These are phyloP conservation scores for Golubevia pallescens DNA, from an alignment of 1,284 basidiomycete species.

Conservation along the genomic window DNA sequence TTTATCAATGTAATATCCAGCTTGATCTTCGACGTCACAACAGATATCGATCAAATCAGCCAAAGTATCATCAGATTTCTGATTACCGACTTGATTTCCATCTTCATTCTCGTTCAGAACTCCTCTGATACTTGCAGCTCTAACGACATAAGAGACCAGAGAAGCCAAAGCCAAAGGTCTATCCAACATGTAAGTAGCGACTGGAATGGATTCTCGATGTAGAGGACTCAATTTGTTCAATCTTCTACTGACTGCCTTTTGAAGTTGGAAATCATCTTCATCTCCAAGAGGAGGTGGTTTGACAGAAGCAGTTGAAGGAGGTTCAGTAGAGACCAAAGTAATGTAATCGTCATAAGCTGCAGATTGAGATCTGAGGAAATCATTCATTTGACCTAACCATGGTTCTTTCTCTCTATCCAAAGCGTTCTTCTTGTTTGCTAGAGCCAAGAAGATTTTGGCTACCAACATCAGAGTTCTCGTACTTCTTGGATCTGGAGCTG, in stretches of 20 bases:
- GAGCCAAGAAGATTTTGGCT: slow-evolving; percentile 39
- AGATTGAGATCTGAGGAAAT: slow-evolving; percentile 31
- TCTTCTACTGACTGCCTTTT: slow-evolving; percentile 18
- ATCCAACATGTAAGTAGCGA: slow-evolving; percentile 35
- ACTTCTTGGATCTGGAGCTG: slow-evolving; percentile 13
- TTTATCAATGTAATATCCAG: slow-evolving; percentile 32
- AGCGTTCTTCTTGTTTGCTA: slow-evolving; percentile 36
- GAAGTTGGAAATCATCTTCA: slow-evolving; percentile 30
- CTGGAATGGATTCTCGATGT: slow-evolving; percentile 41
- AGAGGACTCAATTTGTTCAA: slow-evolving; percentile 17
- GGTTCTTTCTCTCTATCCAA: slow-evolving; percentile 50
- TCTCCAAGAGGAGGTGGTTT: slow-evolving; percentile 21
- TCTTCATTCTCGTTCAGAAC: not conserved
- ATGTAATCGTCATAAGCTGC: slow-evolving; percentile 51
- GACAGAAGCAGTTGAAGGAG: slow-evolving; percentile 15
- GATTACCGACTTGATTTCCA: not conserved
- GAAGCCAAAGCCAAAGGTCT: slow-evolving; percentile 33
- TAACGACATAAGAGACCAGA: slow-evolving; percentile 31
- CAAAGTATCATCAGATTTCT: not conserved
- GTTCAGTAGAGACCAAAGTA: slow-evolving; percentile 40
- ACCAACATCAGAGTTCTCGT: slow-evolving; percentile 29
- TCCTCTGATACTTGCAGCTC: slow-evolving; percentile 12
- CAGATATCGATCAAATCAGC: slow-evolving; percentile 31
- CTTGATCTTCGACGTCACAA: slow-evolving; percentile 37
- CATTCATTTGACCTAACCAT: slow-evolving; percentile 31